A percentile compares a stretch with the other conserved stretches of the same genome.
phyloP scores from a whole-genome alignment of 371 early-diverging fungal genomes.

The Rhizopus stolonifer region DNA sequence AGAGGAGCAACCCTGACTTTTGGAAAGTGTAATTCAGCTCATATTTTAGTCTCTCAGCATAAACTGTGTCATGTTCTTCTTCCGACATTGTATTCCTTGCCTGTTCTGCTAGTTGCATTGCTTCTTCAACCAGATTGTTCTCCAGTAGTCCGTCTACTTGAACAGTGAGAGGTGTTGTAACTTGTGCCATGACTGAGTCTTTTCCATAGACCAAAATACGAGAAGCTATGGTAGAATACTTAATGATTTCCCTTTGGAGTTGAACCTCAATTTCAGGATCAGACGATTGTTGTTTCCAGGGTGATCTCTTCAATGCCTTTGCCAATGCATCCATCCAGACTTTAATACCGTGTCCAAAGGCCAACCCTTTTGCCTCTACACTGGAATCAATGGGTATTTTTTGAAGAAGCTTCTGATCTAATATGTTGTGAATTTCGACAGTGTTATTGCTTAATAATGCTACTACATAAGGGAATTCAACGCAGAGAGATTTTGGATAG shows the following conservation, averaged over 20 bases:
- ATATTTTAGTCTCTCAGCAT: slow-evolving; percentile 45
- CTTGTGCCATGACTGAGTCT: slow-evolving; percentile 64
- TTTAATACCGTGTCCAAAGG: slow-evolving; percentile 52
- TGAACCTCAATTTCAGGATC: slow-evolving; percentile 29
- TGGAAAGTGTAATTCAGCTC: slow-evolving; percentile 65
- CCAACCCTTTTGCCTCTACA: slow-evolving; percentile 50
- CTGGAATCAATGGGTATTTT: slow-evolving; percentile 50
- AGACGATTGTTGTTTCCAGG: slow-evolving; percentile 46
- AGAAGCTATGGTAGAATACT: slow-evolving; percentile 53
- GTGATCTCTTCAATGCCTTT: slow-evolving; percentile 29
- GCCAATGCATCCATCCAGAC: slow-evolving; percentile 47
- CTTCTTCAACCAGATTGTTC: slow-evolving; percentile 51
- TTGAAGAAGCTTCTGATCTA: slow-evolving; percentile 66
- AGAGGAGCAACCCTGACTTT: slow-evolving; percentile 65
- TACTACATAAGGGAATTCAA: slow-evolving; percentile 77
- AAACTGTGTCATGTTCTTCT: slow-evolving; percentile 33
- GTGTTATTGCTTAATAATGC: slow-evolving; percentile 68
- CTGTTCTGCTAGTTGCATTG: slow-evolving; percentile 56
- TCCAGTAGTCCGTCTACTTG: slow-evolving; percentile 62
- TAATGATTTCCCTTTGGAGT: slow-evolving; percentile 32
- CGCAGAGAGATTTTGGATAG: slow-evolving; percentile 67
- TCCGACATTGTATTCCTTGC: slow-evolving; percentile 43
- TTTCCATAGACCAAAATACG: slow-evolving; percentile 62
- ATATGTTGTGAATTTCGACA: slow-evolving; percentile 76
- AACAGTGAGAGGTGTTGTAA: slow-evolving; percentile 58